Percentiles rank a stretch among this genome's conserved stretches.
These are phyloP conservation scores for Penicillium expansum DNA, from an alignment of 2,329 filamentous ascomycete genomes.

Conservation along the genomic window DNA sequence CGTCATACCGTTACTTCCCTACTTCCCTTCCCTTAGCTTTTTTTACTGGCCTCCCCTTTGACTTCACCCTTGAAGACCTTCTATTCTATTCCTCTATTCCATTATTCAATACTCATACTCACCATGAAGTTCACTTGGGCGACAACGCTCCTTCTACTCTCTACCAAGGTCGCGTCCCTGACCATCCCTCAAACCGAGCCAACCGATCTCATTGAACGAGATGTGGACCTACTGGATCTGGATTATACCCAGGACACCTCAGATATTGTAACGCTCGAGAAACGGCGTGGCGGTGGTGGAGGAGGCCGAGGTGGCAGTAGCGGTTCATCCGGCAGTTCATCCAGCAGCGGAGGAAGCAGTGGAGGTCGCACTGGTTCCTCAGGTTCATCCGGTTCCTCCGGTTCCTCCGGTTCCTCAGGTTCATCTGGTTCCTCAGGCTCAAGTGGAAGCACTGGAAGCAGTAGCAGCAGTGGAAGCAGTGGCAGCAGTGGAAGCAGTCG, in stretches of 20 bases:
- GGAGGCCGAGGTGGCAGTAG: slow-evolving; percentile 34
- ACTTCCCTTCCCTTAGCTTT: too few relatives aligned
- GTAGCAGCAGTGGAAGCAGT: slow-evolving; percentile 21
- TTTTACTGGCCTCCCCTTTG: too few relatives aligned
- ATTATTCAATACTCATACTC: neutral
- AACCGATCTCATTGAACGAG: slow-evolving; percentile 22
- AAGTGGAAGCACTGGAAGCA: neutral
- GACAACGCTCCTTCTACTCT: slow-evolving; percentile 31
- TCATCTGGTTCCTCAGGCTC: neutral
- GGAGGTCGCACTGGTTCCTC: slow-evolving; percentile 24
- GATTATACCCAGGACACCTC: slow-evolving; percentile 7
- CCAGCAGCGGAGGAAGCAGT: slow-evolving; percentile 26
- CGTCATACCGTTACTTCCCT: too few relatives aligned
- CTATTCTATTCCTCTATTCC: neutral
- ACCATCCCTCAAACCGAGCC: slow-evolving; percentile 21
- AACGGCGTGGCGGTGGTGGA: slow-evolving; percentile 51
- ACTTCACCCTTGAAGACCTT: neutral
- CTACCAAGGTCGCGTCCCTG: slow-evolving; percentile 28
- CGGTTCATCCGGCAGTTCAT: slow-evolving; percentile 28
- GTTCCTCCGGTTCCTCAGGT: neutral
- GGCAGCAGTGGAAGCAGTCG: slow-evolving; percentile 22
- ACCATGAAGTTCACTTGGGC: slow-evolving; percentile 35
- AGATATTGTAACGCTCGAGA: slow-evolving; percentile 38
- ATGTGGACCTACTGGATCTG: slow-evolving; percentile 3
- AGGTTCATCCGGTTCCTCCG: too few relatives aligned